Conservation (phyloP, 1,284 basidiomycete species). For the Microstroma glucosiphilum region DNA sequence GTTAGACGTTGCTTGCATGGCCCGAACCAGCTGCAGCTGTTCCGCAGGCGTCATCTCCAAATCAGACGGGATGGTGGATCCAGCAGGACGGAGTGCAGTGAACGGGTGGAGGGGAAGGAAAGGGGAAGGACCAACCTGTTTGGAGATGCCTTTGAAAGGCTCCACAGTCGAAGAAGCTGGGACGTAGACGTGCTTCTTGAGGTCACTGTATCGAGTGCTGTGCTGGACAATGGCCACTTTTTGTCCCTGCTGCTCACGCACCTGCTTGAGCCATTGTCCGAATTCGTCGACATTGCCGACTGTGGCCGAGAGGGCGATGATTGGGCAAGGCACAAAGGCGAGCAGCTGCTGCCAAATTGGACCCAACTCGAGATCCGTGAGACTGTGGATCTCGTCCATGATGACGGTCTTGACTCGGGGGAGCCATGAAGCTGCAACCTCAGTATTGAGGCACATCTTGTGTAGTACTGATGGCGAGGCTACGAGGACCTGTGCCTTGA, state of each 20-base stretch:
- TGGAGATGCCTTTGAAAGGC: not conserved
- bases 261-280: conserved; percentile 61
- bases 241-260: conserved; percentile 60
- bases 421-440: conserved; percentile 60
- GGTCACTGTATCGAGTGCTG: conserved; percentile 64
- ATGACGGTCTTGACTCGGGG: conserved; percentile 64
- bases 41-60: conserved; percentile 1
- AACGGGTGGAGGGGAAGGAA: conserved; percentile 2
- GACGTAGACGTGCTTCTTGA: conserved; percentile 63
- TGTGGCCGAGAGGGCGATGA: conserved; percentile 67
- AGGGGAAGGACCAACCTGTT: not conserved
- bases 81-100: conserved; percentile 1
- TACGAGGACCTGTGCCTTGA: conserved; percentile 64
- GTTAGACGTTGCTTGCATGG: not conserved
- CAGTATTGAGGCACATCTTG: conserved; percentile 64
- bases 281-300: conserved; percentile 63
- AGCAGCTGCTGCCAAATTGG: conserved; percentile 67
- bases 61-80: not conserved
- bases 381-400: conserved; percentile 66
- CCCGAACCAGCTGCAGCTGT: not conserved
- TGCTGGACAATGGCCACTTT: conserved; percentile 61
- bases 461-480: conserved; percentile 66
- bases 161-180: conserved; percentile 12
- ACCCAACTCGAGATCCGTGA: conserved; percentile 64
- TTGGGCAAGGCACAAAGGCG: conserved; percentile 62